Base-by-base conservation (phyloP, 208 protist genomes). In the Leishmania lainsoni region DNA sequence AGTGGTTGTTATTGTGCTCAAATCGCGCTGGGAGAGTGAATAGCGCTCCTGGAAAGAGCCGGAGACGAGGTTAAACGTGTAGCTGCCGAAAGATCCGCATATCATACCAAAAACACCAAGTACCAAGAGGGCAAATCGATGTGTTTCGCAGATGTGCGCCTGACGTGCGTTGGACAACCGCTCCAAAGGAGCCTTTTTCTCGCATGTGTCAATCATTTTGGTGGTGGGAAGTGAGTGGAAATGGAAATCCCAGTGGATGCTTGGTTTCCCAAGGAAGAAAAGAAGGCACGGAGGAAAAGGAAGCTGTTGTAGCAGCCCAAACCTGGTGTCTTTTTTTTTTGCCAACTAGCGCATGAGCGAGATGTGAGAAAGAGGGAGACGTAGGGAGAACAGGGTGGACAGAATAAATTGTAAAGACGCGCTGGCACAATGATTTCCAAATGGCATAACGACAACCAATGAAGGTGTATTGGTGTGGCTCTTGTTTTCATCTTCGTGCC, bases 51-150 rank as follows among this genome's bases (percentile, higher is more conserved):
- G 89, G 26, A 95, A 49, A n/a, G 49, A 66, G 1, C 84, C 87
- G 52, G 83, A 90, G 69, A 91, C 90, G 5, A 95, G 83, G 66
- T 92, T 95, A 75, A 88, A 91, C 6, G 88, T 84, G 79, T 90
- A 93, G 72, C 74, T 84, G 52, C 86, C 83, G 17, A 88, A 83
- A 17, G 91, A 94, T n/a, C 86, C 83, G 65, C 82, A 90, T 59
- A 91, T 85, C 76, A 89, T 83, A 20, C 81, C 86, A 68, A 93
- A 91, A 22, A 79, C 49, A n/a, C 78, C 88, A 20, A 83, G 75
- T 29, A 87, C 83, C 69, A 94, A 71, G 20, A 92, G 80, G 26
- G 45, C 78, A 73, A 92, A 94, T 35, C 91, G 88, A 32, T 69
- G 73, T n/a, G 83, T 76, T 72, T 92, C 91, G 72, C 68, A 91